These are phyloP conservation scores for Colletotrichum musae DNA, from an alignment of 2,329 filamentous ascomycete genomes.

Conservation along the genomic window DNA sequence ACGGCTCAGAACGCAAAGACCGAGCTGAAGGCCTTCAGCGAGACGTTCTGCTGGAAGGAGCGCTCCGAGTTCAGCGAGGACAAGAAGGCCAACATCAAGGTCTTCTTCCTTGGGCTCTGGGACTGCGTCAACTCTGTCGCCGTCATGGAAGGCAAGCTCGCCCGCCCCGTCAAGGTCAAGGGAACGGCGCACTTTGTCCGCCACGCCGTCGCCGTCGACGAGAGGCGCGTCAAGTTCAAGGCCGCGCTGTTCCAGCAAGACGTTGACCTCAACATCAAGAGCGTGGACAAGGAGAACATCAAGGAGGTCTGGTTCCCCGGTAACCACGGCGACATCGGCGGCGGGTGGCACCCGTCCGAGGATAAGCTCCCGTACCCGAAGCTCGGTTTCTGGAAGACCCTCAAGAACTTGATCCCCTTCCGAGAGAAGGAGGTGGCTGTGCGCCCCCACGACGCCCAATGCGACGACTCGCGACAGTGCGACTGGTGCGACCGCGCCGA, in stretches of 20 bases:
- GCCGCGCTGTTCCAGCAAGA: constrained; percentile 62
- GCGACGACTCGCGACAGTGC: background rate
- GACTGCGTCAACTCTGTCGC: constrained; percentile 67
- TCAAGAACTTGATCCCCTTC: constrained; percentile 52
- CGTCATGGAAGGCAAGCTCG: constrained; percentile 54
- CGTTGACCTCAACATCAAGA: constrained; percentile 40
- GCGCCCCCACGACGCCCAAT: background rate
- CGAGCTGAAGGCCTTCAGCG: constrained; percentile 52
- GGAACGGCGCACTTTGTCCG: constrained; percentile 62
- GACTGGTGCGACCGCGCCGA: background rate
- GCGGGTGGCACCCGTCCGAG: constrained; percentile 61
- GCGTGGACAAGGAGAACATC: constrained; percentile 54
- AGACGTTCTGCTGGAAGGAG: constrained; percentile 62
- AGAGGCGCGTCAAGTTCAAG: constrained; percentile 69
- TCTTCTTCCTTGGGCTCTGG: constrained; percentile 69
- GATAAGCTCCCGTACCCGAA: constrained; percentile 43
- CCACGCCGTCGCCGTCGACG: constrained; percentile 67
- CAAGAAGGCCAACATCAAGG: constrained; percentile 55
- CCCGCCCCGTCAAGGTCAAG: constrained; percentile 52
- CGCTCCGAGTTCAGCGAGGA: constrained; percentile 22
- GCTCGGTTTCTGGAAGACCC: constrained; percentile 48
- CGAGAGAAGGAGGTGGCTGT: background rate
- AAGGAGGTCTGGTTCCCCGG: constrained; percentile 70
- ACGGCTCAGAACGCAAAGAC: constrained; percentile 39
- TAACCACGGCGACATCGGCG: constrained; percentile 67